phyloP scores from a whole-genome alignment of 257 asterid species.

The Henckelia pumila region DNA sequence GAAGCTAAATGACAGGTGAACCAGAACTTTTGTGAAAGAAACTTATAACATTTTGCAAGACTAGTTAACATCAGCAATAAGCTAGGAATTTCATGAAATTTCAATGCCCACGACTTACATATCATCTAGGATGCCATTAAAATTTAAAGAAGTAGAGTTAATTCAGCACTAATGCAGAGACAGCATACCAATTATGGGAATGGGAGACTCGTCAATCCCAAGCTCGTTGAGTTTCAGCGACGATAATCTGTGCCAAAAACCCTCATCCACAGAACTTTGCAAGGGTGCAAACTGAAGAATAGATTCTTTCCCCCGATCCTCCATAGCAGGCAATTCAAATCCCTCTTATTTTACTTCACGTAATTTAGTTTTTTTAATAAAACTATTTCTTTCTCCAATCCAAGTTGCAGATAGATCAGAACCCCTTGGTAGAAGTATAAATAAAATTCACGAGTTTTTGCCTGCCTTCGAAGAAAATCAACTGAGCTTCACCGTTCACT shows the following conservation, averaged over 20 bases:
- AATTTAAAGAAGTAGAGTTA: neutral
- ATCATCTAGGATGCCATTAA: neutral
- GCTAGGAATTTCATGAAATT: neutral
- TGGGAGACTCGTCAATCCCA: slow-evolving; percentile 88
- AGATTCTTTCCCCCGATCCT: slow-evolving; percentile 34
- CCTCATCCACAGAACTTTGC: slow-evolving; percentile 84
- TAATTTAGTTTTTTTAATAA: neutral
- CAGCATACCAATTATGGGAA: slow-evolving; percentile 72
- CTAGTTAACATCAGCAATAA: neutral
- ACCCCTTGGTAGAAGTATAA: too few species aligned
- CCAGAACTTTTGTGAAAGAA: neutral
- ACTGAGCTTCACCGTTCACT: neutral
- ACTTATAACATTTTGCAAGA: neutral
- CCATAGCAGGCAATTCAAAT: slow-evolving; percentile 27
- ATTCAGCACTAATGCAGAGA: neutral
- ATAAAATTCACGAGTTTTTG: neutral
- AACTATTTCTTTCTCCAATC: neutral
- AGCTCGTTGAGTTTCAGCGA: slow-evolving; percentile 90
- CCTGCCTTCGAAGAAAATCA: neutral
- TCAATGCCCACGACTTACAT: neutral
- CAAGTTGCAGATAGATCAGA: neutral
- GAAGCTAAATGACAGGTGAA: slow-evolving; percentile 1
- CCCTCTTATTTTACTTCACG: slow-evolving; percentile 4
- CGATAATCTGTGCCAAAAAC: slow-evolving; percentile 87
- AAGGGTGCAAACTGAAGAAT: slow-evolving; percentile 68